Base-by-base conservation (phyloP, 2,329 filamentous ascomycete genomes). In the Alternaria burnsii region DNA sequence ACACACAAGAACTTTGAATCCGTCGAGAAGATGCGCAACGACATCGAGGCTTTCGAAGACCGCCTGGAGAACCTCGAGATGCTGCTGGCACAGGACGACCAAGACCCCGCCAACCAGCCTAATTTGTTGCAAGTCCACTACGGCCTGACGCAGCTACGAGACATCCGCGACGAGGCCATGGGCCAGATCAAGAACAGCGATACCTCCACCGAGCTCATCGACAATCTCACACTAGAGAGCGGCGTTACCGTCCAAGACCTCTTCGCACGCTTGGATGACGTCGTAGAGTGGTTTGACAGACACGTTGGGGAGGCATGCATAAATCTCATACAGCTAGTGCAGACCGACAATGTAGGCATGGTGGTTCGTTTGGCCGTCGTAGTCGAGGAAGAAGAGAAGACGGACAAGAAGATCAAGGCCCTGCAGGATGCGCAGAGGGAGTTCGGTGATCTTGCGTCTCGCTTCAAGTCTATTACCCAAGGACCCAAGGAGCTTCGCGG, bases 1-100 rank as follows among this genome's bases (percentile, higher is more conserved):
- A 95, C 96, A 68, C 95, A 99, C 81, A 88, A 94, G 66, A 97
- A 99, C 81, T 99, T 99, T 76, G 92, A 91, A 72, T 92, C 93
- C 46, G 94, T 97, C 62, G 90, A 97, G 82, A 88, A 90, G 71
- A 97, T 99, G 93, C 93, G 94, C 76, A 88, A 86, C 70, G 94
- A 96, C 71, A 87, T 99, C 71, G 92, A 97, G 80, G 91, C 86
- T 14, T 98, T 99, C 73, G 91, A 92, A 78, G 87, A 89, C 58
- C 88, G 93, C 61, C 82, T 99, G 52, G 85, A 85, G 55, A 85
- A 87, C 68, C 87, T 98, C 56, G 92, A 97, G 81, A 82, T 83
- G 43, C 88, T 98, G 84, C 82, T 99, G 71, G 84, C 84, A 59
- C 88, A 94, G 73, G 94, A 99, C 78, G 94, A 97, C 74, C 85